These are phyloP conservation scores for Solanum habrochaites DNA, from an alignment of 257 asterid genomes.

Conservation along the genomic window DNA sequence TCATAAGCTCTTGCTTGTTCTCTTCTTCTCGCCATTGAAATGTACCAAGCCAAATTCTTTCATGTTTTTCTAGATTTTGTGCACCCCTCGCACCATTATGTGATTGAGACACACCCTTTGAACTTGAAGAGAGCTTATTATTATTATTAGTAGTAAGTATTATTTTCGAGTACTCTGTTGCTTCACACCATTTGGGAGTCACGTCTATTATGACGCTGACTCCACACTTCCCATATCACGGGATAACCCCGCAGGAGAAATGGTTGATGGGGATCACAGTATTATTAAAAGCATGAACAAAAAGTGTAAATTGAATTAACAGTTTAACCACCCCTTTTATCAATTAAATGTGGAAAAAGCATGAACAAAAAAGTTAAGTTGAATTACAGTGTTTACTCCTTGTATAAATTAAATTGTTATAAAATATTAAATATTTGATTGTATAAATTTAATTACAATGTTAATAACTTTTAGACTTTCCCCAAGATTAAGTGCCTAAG, in stretches of 20 bases:
- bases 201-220: conserved; percentile 41
- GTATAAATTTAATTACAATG: no score
- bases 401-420: no score
- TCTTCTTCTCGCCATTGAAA: conserved; percentile 63
- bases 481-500: no score
- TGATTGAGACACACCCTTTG: conserved; percentile 96
- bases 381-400: no score
- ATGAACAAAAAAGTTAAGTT: no score
- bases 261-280: conserved; percentile 34
- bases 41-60: conserved; percentile 54
- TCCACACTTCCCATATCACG: conserved; percentile 61
- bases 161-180: conserved; percentile 57
- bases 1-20: conserved; percentile 51
- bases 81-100: conserved; percentile 98
- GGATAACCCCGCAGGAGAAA: conserved; percentile 10
- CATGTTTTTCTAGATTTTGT: conserved; percentile 86
- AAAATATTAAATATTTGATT: no score
- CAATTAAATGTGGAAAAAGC: no score
- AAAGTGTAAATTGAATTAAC: no score
- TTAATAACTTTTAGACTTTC: no score
- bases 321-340: no score
- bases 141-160: not conserved
- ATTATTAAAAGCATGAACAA: no score
- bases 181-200: conserved; percentile 28
- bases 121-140: conserved; percentile 60